Percentiles rank a stretch among this genome's conserved stretches.
These are phyloP conservation scores for Apiospora hydei DNA, from an alignment of 2,329 filamentous ascomycete species.

Conservation along the genomic window DNA sequence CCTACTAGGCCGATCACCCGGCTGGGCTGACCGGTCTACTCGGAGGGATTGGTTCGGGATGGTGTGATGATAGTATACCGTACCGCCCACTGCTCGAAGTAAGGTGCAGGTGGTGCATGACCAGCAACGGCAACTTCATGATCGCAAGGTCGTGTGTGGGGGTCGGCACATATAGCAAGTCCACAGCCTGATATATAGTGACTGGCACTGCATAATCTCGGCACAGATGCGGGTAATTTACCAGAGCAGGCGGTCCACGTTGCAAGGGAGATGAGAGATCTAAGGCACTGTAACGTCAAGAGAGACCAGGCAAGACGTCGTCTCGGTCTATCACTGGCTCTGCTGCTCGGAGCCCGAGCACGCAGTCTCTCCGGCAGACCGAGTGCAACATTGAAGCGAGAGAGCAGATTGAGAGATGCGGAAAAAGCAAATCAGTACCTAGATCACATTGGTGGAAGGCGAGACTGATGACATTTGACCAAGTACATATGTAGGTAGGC, in stretches of 20 bases:
- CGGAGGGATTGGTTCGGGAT: neutral
- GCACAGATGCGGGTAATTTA: neutral
- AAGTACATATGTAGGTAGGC: neutral
- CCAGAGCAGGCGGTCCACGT: constrained; percentile 5
- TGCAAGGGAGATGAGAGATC: neutral
- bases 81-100: neutral
- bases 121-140: neutral
- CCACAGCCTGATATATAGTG: neutral
- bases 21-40: neutral
- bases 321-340: neutral
- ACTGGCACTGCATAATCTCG: neutral
- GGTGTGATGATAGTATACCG: neutral
- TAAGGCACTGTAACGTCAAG: constrained; percentile 2
- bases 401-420: neutral
- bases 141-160: neutral
- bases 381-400: neutral
- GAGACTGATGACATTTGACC: neutral
- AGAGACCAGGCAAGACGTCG: neutral
- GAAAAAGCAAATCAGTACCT: neutral
- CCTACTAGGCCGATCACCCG: neutral
- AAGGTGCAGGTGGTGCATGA: neutral
- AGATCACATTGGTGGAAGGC: neutral
- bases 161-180: neutral
- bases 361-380: neutral
- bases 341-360: neutral